These are phyloP conservation scores for Penicillium cataractarum DNA, from an alignment of 495 filamentous ascomycete species.

Conservation along the genomic window DNA sequence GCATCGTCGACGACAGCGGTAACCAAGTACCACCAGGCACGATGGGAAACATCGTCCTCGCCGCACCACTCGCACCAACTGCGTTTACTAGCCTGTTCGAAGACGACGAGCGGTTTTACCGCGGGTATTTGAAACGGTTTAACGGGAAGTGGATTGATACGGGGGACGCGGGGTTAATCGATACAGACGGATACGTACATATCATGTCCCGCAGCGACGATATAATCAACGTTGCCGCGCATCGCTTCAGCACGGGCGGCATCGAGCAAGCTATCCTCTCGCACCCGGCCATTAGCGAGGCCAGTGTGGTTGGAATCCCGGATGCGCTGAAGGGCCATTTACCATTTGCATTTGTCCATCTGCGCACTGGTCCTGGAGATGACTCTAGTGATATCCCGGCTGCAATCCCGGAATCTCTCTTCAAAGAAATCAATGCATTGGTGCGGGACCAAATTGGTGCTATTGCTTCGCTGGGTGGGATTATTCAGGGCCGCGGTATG, in stretches of 20 bases:
- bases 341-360: conserved; percentile 84
- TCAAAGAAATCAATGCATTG: conserved; percentile 59
- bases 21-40: conserved; percentile 62
- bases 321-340: conserved; percentile 86
- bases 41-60: conserved; percentile 95
- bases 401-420: conserved; percentile 55
- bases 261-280: conserved; percentile 90
- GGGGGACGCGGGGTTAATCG: conserved; percentile 85
- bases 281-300: conserved; percentile 77
- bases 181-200: conserved; percentile 79
- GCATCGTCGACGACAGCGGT: conserved; percentile 79
- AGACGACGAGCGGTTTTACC: conserved; percentile 83
- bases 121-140: conserved; percentile 79
- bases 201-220: conserved; percentile 89
- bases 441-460: conserved; percentile 86
- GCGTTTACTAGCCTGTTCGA: conserved; percentile 83
- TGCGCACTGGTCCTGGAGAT: conserved; percentile 39
- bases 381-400: conserved; percentile 30
- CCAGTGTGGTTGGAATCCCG: conserved; percentile 82
- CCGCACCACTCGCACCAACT: conserved; percentile 78
- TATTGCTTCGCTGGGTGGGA: conserved; percentile 81
- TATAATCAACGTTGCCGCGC: conserved; percentile 93
- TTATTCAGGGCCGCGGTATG: conserved; percentile 84
- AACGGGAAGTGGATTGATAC: conserved; percentile 82
- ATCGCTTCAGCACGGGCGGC: conserved; percentile 84